phyloP scores from a whole-genome alignment of 495 filamentous ascomycete genomes.

The Gamarada debralockiae region DNA sequence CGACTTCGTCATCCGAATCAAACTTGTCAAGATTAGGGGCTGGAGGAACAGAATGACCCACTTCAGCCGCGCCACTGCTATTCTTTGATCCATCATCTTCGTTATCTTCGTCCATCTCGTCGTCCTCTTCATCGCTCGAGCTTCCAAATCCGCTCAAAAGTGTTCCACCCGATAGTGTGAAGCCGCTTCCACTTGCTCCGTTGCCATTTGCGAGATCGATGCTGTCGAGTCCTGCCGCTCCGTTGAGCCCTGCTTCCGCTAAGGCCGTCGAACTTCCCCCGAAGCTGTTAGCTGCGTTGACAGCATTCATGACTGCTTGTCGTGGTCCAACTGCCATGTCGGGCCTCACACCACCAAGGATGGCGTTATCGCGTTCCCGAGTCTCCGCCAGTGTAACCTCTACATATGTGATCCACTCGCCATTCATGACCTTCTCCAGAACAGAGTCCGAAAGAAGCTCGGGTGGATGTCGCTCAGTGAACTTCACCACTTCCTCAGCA shows the following conservation, averaged over 20 bases:
- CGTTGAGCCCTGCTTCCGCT: constrained; percentile 68
- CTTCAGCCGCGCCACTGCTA: constrained; percentile 24
- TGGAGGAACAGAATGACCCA: constrained; percentile 29
- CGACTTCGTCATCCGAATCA: constrained; percentile 25
- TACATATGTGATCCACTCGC: constrained; percentile 92
- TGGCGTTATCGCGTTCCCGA: constrained; percentile 92
- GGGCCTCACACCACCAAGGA: constrained; percentile 92
- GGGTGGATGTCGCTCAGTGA: constrained; percentile 88
- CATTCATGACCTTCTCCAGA: constrained; percentile 80
- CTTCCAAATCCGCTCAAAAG: constrained; percentile 93
- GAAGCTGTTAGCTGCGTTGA: constrained; percentile 56
- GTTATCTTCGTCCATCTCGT: constrained; percentile 87
- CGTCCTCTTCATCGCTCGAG: constrained; percentile 94
- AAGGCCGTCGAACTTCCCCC: constrained; percentile 62
- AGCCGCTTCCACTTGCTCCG: constrained; percentile 51
- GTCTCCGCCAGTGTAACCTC: constrained; percentile 93
- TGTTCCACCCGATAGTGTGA: constrained; percentile 61
- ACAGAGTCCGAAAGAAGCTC: constrained; percentile 82
- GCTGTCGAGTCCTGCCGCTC: constrained; percentile 57
- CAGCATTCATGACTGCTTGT: constrained; percentile 60
- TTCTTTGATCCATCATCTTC: constrained; percentile 46
- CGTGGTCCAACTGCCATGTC: constrained; percentile 55
- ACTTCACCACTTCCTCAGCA: constrained; percentile 98
- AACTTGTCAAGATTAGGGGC: constrained; percentile 28
- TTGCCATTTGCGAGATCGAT: constrained; percentile 72